Conservation (phyloP, 139 green algal species). For the Nannochloris sp. region DNA sequence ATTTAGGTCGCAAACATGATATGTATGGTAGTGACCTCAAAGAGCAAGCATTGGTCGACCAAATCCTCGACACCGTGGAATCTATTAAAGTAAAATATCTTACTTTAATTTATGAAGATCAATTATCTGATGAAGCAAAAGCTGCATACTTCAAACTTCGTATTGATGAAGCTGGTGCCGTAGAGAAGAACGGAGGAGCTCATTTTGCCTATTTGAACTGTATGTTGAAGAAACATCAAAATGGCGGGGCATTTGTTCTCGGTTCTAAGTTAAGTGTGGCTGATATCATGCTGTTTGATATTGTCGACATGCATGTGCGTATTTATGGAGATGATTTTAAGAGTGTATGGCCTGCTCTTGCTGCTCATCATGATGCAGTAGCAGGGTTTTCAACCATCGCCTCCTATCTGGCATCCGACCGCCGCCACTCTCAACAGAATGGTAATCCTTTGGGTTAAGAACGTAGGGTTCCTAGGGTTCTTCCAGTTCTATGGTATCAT, state of each 20-base stretch:
- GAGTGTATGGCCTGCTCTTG: not conserved
- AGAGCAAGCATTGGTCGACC: constrained; percentile 33
- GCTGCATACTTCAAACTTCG: constrained; percentile 30
- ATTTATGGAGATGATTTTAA: constrained; percentile 36
- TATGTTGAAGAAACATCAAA: constrained; percentile 8
- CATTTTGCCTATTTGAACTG: constrained; percentile 31
- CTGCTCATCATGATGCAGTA: not conserved
- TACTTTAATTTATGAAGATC: constrained; percentile 25
- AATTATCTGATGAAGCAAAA: constrained; percentile 36
- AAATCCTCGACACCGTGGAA: constrained; percentile 39
- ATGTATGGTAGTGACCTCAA: constrained; percentile 25
- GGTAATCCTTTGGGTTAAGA: not conserved
- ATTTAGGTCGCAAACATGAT: constrained; percentile 33
- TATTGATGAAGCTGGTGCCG: constrained; percentile 8
- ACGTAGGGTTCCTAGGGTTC: no score
- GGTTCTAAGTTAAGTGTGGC: constrained; percentile 25
- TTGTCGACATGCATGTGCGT: constrained; percentile 42
- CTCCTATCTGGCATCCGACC: not conserved
- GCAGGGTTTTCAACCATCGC: not conserved
- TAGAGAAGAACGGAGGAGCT: constrained; percentile 24
- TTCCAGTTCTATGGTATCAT: no score
- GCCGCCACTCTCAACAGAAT: not conserved
- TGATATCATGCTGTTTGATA: constrained; percentile 34
- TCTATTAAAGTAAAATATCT: constrained; percentile 34
- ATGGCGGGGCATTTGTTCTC: constrained; percentile 11